Conservation (phyloP, 139 green algal genomes). For the Coccomyxa sp. region DNA sequence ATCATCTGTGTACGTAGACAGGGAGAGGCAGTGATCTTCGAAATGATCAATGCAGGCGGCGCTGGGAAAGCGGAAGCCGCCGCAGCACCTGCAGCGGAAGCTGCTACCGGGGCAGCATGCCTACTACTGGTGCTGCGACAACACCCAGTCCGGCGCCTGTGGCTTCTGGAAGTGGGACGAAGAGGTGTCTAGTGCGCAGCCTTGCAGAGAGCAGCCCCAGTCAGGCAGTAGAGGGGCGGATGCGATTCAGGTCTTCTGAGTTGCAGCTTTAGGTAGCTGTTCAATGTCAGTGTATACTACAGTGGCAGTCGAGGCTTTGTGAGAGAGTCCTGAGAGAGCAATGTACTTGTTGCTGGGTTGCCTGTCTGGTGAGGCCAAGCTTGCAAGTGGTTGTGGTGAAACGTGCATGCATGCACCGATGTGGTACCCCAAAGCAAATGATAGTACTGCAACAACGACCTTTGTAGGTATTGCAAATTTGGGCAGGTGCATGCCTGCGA, state of each 20-base stretch:
- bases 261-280: background rate
- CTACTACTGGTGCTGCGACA: slow-evolving; percentile 24
- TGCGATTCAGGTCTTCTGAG: background rate
- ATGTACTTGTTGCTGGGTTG: too few species aligned
- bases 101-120: background rate
- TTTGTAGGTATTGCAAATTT: background rate
- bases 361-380: background rate
- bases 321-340: too few species aligned
- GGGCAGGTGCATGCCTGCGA: too few species aligned
- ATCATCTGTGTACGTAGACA: too few species aligned
- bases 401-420: background rate
- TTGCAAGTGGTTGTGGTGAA: background rate
- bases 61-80: too few species aligned
- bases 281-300: background rate
- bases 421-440: background rate
- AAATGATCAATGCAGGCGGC: too few species aligned
- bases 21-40: too few species aligned
- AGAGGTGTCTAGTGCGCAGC: background rate
- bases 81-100: background rate
- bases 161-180: slow-evolving; percentile 14
- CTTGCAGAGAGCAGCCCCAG: background rate
- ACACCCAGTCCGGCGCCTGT: slow-evolving; percentile 10
- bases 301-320: too few species aligned
- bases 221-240: too few species aligned
- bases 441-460: background rate